Evolutionary conservation across 108 stramenopile species (phyloP), one percentile per base, ranked within the genome.

Genomic region (Nitzschia sp.): DNA sequence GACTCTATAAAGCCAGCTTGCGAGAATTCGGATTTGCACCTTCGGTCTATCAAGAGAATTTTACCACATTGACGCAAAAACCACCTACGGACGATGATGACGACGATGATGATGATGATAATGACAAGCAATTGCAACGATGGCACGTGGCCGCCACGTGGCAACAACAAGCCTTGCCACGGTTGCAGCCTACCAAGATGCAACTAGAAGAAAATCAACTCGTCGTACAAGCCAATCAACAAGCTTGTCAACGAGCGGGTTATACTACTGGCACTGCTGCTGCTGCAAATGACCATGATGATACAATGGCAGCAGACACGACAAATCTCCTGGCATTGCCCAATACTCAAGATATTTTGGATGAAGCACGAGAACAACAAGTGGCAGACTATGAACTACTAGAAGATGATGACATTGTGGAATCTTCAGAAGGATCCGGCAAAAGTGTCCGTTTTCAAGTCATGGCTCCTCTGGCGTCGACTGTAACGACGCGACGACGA

Each of bases 41-140:
- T 0, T 46, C 75, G 15, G 56, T 49, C n/a, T 82, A 83, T 71
- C 30, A 57, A 58, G 61, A 73, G 19, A 31, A 54, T 8, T 63
- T 73, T 45, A 68, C 84, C 48, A 76, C 66, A 59, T 76, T 93
- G 82, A 93, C 91, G 0, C 89, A 90, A 70, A 69, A 81, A 26
- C 72, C 57, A 36, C 54, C 60, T 0, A 47, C 29, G 3, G 74
- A 82, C 13, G 53, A 58, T 42, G 55, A 59, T 45, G 33, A 46
- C 1, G 26, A 28, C 1, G 64, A 82, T 9, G 54, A 64, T 11
- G 68, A 69, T 21, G 78, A 60, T 6, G 54, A 66, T 48, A 34
- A 55, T 55, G 42, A 53, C 15, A 23, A 23, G n/a, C 59, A 58
- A 0, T 46, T 75, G 33, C 66, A 75, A 62, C 74, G 74, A 17